Conservation (phyloP, 2,329 filamentous ascomycete genomes). For the Pyrenophora graminea region DNA sequence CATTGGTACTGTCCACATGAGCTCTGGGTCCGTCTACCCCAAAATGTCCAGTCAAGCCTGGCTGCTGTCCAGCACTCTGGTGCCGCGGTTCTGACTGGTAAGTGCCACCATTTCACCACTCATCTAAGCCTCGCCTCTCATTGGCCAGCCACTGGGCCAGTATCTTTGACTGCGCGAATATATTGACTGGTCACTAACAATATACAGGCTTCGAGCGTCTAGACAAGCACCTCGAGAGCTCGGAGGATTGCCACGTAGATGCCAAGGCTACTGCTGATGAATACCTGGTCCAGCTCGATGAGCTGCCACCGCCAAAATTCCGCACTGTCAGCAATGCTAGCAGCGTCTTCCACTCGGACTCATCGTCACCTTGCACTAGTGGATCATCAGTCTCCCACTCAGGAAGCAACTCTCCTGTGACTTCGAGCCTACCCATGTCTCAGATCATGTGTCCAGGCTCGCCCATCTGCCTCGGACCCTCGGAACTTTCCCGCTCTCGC, state of each 20-base stretch:
- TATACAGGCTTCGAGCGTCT: conserved; percentile 38
- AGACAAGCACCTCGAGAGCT: conserved; percentile 29
- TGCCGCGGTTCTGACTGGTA: conserved; percentile 52
- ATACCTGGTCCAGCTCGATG: conserved; percentile 28
- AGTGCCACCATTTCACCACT: conserved; percentile 17
- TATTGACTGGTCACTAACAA: conserved; percentile 17
- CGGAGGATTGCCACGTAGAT: conserved; percentile 16
- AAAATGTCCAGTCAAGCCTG: conserved; percentile 38
- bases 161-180: not conserved
- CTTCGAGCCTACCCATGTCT: conserved; percentile 24
- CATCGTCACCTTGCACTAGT: conserved; percentile 30
- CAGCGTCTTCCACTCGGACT: conserved; percentile 34
- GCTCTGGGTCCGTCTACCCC: conserved; percentile 45
- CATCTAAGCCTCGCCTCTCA: not conserved
- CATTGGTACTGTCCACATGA: conserved; percentile 46
- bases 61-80: conserved; percentile 49
- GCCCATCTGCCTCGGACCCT: conserved; percentile 35
- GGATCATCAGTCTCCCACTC: conserved; percentile 33
- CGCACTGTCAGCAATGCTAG: conserved; percentile 38
- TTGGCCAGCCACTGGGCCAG: conserved; percentile 6
- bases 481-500: conserved; percentile 22
- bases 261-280: conserved; percentile 30
- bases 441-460: conserved; percentile 33
- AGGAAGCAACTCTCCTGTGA: conserved; percentile 29
- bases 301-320: conserved; percentile 31